Percentiles rank a stretch among this genome's conserved stretches.
Conservation (phyloP, 441 rosid genomes). For the Raphanus hybrid region DNA sequence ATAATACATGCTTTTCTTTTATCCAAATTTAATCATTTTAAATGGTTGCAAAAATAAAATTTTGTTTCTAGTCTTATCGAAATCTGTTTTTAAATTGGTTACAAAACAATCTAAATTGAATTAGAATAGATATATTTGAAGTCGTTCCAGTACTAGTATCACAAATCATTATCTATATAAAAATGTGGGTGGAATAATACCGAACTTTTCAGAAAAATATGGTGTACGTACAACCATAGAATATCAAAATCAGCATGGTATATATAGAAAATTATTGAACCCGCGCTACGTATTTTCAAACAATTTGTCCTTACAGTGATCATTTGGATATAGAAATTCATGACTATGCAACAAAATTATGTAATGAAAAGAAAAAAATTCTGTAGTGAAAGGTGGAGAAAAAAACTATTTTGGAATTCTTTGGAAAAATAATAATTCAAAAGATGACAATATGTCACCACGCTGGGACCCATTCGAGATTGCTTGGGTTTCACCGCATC, state of each 20-base stretch:
- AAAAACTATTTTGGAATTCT: not conserved
- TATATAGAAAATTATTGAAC: not conserved
- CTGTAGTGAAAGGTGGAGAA: conserved; percentile 8
- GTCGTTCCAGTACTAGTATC: not conserved
- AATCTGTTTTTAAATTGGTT: not conserved
- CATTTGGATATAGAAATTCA: not conserved
- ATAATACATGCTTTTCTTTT: not conserved
- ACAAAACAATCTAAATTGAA: not conserved
- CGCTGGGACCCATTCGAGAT: conserved; percentile 48
- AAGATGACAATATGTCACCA: conserved; percentile 34
- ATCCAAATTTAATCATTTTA: not conserved
- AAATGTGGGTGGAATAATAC: not conserved
- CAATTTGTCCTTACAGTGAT: conserved; percentile 10
- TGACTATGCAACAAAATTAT: not conserved
- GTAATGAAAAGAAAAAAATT: not conserved
- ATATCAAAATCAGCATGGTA: not conserved
- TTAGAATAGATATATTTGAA: not conserved
- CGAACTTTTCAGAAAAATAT: not conserved
- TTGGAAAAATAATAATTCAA: conserved; percentile 22
- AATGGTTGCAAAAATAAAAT: not conserved
- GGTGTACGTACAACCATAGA: not conserved
- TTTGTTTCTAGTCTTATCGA: not conserved
- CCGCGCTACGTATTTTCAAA: conserved; percentile 2
- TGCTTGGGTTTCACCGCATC: conserved; percentile 85
- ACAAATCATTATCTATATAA: not conserved